Evolutionary conservation across 768 basidiomycete species (phyloP).

Genomic region (Pulveroboletus sp.): DNA sequence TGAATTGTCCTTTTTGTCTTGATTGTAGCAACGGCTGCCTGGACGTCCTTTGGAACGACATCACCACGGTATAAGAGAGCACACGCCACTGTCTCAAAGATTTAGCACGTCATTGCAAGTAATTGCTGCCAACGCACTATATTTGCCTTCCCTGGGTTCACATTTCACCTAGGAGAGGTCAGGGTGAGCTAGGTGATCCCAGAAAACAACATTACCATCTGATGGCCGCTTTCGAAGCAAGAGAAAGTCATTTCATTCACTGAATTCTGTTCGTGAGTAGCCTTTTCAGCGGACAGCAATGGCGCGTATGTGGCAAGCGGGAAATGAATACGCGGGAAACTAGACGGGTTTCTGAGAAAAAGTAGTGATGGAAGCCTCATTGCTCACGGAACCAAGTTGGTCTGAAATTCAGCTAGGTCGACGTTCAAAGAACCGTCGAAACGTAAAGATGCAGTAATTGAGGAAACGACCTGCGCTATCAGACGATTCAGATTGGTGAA

Average conservation of each 20-base stretch:
- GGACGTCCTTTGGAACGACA: constrained; percentile 94
- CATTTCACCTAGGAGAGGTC: constrained; percentile 55
- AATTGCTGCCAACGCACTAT: constrained; percentile 57
- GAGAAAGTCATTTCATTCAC: constrained; percentile 98
- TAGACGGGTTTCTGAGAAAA: constrained; percentile 26
- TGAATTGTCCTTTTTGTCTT: constrained; percentile 98
- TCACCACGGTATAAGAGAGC: constrained; percentile 92
- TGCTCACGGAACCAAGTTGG: constrained; percentile 92
- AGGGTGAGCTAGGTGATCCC: background rate
- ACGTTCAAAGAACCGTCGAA: constrained; percentile 98
- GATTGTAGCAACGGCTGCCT: constrained; percentile 87
- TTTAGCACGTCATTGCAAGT: constrained; percentile 8
- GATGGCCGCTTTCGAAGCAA: constrained; percentile 95
- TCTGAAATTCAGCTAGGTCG: constrained; percentile 97
- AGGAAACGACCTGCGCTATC: constrained; percentile 98
- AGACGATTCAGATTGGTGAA: constrained; percentile 93
- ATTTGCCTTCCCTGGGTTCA: constrained; percentile 97
- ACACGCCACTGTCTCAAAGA: constrained; percentile 66
- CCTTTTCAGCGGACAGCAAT: constrained; percentile 92
- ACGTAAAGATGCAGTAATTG: constrained; percentile 92
- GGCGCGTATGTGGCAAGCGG: constrained; percentile 95
- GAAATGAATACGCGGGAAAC: constrained; percentile 98
- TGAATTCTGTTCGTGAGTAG: constrained; percentile 93
- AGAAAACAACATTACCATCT: constrained; percentile 58
- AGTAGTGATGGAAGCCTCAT: background rate